Evolutionary conservation across 345 rosid species (phyloP), one percentile per base, ranked within the genome.

Genomic region (Mallotus nudiflorus): DNA sequence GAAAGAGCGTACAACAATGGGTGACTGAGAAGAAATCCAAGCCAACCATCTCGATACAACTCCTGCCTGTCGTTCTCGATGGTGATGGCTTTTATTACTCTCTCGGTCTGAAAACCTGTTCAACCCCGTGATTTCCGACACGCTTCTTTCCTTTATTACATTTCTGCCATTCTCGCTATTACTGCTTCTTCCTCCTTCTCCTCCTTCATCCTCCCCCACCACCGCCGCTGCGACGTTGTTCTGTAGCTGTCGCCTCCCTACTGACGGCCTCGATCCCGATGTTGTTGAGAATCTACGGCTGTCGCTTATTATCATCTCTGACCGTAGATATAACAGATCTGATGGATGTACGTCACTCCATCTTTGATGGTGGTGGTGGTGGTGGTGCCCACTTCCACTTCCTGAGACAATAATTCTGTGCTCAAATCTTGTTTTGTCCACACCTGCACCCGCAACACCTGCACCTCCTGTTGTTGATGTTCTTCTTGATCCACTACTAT

Each of bases 341-440:
- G 91, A 85, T 72, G 92, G 85, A 44, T 84, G 87, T 29, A 85
- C 89, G 57, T 91, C 97, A 67, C 97, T 93, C 98, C 98, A 89
- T 52, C 97, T 80, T 46, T 77, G 80, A 42, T 66, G 69, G 65
- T 31, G 80, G 46, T 65, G 69, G 67, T 37, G 31, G 45, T 57
- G 50, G 3, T 31, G 7, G 5, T 15, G 15, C 66, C 65, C 68
- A 42, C 48, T 22, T 13, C 67, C 66, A 22, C 79, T 75, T 3
- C 70, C 85, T 40, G 97, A 85, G 60, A 93, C 85, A 6, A 91
- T 73, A 18, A 93, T 88, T 83, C 91, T 77, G 72, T 93, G 97
- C 76, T 87, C 92, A 51, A 91, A 72, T 74, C 95, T 80, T 3
- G 62, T 27, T 64, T 16, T 54, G 63, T 62, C 66, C 10, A 19